Conservation (phyloP, 768 basidiomycete genomes). For the Strobilomyces dryophilus region DNA sequence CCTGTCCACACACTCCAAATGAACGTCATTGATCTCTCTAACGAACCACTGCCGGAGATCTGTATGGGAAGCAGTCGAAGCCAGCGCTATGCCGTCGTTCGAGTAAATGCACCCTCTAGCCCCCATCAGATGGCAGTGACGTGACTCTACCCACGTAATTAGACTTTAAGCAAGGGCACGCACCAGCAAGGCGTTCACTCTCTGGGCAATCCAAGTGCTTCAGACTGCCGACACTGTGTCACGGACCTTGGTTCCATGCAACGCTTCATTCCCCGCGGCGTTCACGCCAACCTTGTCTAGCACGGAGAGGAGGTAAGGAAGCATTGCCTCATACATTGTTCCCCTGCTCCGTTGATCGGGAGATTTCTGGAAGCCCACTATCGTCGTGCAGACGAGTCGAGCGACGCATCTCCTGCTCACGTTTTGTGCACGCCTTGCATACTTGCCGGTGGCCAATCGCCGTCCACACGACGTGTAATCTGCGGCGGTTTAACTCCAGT, state of each 20-base stretch:
- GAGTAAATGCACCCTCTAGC: constrained; percentile 9
- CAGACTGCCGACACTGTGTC: constrained; percentile 8
- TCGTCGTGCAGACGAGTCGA: constrained; percentile 8
- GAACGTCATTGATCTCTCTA: constrained; percentile 10
- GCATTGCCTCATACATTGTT: constrained; percentile 6
- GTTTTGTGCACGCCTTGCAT: constrained; percentile 9
- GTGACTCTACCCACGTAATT: constrained; percentile 33
- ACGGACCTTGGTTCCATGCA: constrained; percentile 21
- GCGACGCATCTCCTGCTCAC: constrained; percentile 11
- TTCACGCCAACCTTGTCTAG: constrained; percentile 19
- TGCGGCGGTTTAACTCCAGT: constrained; percentile 9
- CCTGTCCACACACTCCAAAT: constrained; percentile 11
- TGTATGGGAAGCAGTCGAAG: constrained; percentile 11
- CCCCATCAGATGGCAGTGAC: constrained; percentile 30
- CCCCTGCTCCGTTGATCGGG: constrained; percentile 20
- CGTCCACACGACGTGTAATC: constrained; percentile 10
- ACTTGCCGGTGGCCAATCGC: constrained; percentile 11
- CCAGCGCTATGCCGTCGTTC: constrained; percentile 6
- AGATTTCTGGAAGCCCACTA: constrained; percentile 5
- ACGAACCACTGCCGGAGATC: constrained; percentile 12
- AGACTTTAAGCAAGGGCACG: constrained; percentile 36
- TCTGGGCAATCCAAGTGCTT: constrained; percentile 19
- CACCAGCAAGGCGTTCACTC: constrained; percentile 22
- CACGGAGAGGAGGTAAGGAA: constrained; percentile 13
- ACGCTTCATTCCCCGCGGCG: constrained; percentile 30